Evolutionary conservation across 495 filamentous ascomycete species (phyloP), one percentile per base, ranked within the genome.

Genomic region (Parachaetomium inaequale): DNA sequence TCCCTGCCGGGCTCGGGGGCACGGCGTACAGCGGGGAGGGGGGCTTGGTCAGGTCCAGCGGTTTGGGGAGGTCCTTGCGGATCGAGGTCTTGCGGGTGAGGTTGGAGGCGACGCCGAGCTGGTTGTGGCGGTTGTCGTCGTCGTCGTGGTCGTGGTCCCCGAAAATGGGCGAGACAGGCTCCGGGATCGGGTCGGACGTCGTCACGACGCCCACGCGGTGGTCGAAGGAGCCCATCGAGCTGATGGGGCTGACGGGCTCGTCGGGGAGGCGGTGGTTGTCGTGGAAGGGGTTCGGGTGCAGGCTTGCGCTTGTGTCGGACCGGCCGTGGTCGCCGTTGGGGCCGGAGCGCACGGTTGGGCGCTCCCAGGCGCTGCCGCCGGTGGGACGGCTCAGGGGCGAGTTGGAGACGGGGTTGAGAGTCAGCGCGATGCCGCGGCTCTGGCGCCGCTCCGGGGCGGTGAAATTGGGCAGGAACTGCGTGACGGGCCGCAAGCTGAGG

Each of bases 401-500:
- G 57, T 50, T 25, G 29, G 77, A 72, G 68, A 72, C 76, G 55
- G 76, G 63, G 58, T 69, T 71, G 59, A 82, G 67, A 56, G 73
- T 63, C 50, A 77, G 65, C 45, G 74, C 74, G 55, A 77, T 77
- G 32, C 77, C 81, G 34, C 82, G 75, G 76, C 80, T 80, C 56
- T 76, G 70, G 68, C 75, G 69, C 69, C 74, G 66, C 59, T 77
- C 75, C 38, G 68, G 59, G n/a, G 54, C 26, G 53, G 63, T 74
- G 43, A 92, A 78, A 62, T 84, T 87, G 10, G 92, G 92, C 14
- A 88, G 81, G 72, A 98, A 95, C 67, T 96, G 87, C 58, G 92
- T 93, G 34, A 96, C 84, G 0, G 93, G 94, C 40, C 91, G 88
- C 53, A 96, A 81, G 66, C 92, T 95, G 46, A 98, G 81, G 57